Percentiles rank a stretch among this genome's conserved stretches.
Evolutionary conservation across 345 rosid genomes (phyloP).

Genomic region (Turnera subulata): DNA sequence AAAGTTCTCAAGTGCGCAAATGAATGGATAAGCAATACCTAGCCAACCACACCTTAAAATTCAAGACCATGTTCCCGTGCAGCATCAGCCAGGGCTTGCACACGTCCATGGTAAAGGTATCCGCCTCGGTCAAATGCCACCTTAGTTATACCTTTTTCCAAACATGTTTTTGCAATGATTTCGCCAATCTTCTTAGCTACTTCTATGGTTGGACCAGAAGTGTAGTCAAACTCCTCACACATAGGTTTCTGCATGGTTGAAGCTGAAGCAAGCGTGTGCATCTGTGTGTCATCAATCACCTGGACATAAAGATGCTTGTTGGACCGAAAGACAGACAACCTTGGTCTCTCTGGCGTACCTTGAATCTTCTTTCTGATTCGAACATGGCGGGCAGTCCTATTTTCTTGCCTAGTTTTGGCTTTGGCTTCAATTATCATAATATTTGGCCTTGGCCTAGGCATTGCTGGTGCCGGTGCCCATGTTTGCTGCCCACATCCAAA

Average conservation of each 20-base stretch:
- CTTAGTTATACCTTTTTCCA: constrained; percentile 86
- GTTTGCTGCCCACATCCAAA: constrained; percentile 16
- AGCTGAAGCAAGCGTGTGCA: constrained; percentile 93
- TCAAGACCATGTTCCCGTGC: constrained; percentile 86
- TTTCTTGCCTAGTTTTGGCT: constrained; percentile 55
- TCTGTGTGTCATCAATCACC: constrained; percentile 94
- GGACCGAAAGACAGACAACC: constrained; percentile 76
- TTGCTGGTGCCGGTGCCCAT: constrained; percentile 26
- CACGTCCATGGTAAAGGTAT: constrained; percentile 86
- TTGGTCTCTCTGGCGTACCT: constrained; percentile 86
- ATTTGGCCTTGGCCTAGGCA: not conserved
- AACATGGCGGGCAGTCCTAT: constrained; percentile 78
- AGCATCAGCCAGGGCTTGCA: constrained; percentile 72
- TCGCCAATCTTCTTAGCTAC: constrained; percentile 89
- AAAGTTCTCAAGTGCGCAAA: no score
- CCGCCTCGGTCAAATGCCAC: constrained; percentile 95
- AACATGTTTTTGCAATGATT: constrained; percentile 68
- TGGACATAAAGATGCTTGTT: constrained; percentile 89
- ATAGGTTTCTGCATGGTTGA: constrained; percentile 78
- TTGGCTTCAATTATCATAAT: constrained; percentile 47
- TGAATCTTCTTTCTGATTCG: constrained; percentile 95
- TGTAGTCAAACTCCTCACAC: constrained; percentile 55
- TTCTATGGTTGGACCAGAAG: constrained; percentile 77
- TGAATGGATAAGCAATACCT: no score
- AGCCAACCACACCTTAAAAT: constrained; percentile 52